phyloP scores from a whole-genome alignment of 108 stramenopile species.

The Cyclotella baltica region DNA sequence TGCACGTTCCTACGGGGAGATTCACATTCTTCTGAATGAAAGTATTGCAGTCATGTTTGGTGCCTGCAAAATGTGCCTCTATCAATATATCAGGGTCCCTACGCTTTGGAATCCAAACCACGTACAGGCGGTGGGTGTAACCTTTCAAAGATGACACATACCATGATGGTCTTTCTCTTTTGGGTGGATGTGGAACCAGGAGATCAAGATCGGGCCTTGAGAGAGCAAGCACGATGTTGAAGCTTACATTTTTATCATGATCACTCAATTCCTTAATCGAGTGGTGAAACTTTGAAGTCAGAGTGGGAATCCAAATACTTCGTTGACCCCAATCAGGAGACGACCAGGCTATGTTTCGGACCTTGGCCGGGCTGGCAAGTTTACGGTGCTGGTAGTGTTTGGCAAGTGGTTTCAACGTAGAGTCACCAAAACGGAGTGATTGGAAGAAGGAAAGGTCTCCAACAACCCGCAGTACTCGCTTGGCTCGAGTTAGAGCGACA shows the following conservation, averaged over 20 bases:
- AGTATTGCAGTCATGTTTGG: conserved; percentile 12
- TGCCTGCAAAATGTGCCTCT: conserved; percentile 47
- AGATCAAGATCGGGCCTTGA: conserved; percentile 11
- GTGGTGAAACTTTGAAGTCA: conserved; percentile 36
- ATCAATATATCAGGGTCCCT: conserved; percentile 14
- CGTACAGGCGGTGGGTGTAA: background rate
- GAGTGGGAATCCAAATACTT: conserved; percentile 20
- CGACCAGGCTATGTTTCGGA: background rate
- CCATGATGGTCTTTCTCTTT: conserved; percentile 10
- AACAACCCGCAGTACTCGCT: conserved; percentile 59
- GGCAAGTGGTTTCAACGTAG: conserved; percentile 10
- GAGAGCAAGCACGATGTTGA: conserved; percentile 44
- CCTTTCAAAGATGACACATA: conserved; percentile 23
- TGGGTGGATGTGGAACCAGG: background rate
- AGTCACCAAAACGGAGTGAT: background rate
- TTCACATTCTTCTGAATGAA: conserved; percentile 22
- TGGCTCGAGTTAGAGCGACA: conserved; percentile 86
- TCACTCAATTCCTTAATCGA: conserved; percentile 14
- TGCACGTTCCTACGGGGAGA: conserved; percentile 21
- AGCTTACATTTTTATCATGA: conserved; percentile 26
- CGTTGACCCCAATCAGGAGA: background rate
- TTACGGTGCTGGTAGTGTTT: background rate
- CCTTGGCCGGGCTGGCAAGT: background rate
- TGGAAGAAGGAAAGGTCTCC: conserved; percentile 34
- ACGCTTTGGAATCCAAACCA: conserved; percentile 34